Conservation (phyloP, 2,329 filamentous ascomycete species). For the Periconia macrospinosa region DNA sequence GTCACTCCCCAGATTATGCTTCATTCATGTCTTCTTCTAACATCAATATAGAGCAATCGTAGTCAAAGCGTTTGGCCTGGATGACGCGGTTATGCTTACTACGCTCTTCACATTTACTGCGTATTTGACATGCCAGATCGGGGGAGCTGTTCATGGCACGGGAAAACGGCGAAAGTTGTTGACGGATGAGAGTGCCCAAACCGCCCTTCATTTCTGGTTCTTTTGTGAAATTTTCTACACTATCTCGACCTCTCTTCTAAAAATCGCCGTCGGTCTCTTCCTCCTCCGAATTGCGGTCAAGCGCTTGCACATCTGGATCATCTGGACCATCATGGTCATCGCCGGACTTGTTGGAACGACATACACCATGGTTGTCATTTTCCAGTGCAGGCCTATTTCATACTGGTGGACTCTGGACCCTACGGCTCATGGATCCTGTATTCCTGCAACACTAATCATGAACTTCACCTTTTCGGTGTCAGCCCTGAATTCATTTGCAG, state of each 20-base stretch:
- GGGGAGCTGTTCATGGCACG: slow-evolving; percentile 42
- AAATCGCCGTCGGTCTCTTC: slow-evolving; percentile 55
- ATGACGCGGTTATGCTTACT: slow-evolving; percentile 45
- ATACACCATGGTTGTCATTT: slow-evolving; percentile 54
- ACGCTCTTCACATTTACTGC: slow-evolving; percentile 42
- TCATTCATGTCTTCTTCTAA: background rate
- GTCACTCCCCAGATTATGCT: background rate
- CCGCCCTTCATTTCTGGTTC: slow-evolving; percentile 50
- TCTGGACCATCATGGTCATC: slow-evolving; percentile 50
- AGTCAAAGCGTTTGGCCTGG: slow-evolving; percentile 42
- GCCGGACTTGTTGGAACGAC: slow-evolving; percentile 48
- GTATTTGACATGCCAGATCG: slow-evolving; percentile 32
- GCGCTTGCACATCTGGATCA: slow-evolving; percentile 47
- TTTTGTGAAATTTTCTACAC: slow-evolving; percentile 58
- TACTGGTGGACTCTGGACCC: slow-evolving; percentile 52
- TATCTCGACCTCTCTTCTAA: slow-evolving; percentile 50
- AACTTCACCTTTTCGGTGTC: slow-evolving; percentile 49
- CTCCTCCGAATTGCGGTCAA: slow-evolving; percentile 54
- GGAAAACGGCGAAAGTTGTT: slow-evolving; percentile 38
- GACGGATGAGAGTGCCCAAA: slow-evolving; percentile 26
- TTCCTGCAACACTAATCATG: slow-evolving; percentile 50
- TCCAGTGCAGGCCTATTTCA: slow-evolving; percentile 55
- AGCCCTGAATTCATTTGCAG: slow-evolving; percentile 29
- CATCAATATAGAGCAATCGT: slow-evolving; percentile 22
- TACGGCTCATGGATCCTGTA: slow-evolving; percentile 45